These are phyloP conservation scores for Ambrosia artemisiifolia DNA, from an alignment of 129 eudicot species.

Conservation along the genomic window DNA sequence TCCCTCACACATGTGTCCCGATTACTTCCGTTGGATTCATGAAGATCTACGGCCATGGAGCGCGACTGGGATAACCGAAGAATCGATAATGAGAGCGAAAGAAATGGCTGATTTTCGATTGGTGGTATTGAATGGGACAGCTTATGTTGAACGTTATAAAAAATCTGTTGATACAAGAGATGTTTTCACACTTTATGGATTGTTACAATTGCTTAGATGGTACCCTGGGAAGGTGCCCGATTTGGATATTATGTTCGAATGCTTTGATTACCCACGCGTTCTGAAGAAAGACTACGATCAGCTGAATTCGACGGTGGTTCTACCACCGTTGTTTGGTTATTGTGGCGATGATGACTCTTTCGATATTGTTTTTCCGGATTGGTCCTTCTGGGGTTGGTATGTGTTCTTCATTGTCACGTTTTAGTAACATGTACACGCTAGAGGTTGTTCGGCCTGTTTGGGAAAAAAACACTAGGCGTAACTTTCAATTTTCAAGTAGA, in stretches of 20 bases:
- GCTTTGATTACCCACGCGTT: conserved; percentile 75
- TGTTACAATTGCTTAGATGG: conserved; percentile 71
- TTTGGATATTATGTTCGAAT: conserved; percentile 82
- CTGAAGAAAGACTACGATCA: conserved; percentile 16
- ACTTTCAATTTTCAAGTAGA: no score
- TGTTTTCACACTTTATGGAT: conserved; percentile 79
- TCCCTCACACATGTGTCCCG: conserved; percentile 54
- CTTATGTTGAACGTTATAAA: conserved; percentile 51
- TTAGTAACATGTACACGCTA: background rate
- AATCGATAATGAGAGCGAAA: conserved; percentile 55
- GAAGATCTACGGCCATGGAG: conserved; percentile 90
- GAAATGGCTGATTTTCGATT: conserved; percentile 67
- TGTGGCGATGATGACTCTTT: conserved; percentile 55
- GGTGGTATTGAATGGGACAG: conserved; percentile 62
- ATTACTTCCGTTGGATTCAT: conserved; percentile 72
- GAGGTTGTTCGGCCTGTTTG: no score
- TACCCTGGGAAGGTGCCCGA: conserved; percentile 87
- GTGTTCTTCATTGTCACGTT: conserved; percentile 8
- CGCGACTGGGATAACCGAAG: conserved; percentile 61
- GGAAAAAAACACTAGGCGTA: no score
- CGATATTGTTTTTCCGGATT: conserved; percentile 83
- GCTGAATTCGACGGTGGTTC: conserved; percentile 40
- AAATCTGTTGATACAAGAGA: conserved; percentile 64
- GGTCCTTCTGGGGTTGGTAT: conserved; percentile 99
- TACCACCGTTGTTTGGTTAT: conserved; percentile 79